Conservation (phyloP, 257 asterid genomes). For the Ehretia macrophylla region DNA sequence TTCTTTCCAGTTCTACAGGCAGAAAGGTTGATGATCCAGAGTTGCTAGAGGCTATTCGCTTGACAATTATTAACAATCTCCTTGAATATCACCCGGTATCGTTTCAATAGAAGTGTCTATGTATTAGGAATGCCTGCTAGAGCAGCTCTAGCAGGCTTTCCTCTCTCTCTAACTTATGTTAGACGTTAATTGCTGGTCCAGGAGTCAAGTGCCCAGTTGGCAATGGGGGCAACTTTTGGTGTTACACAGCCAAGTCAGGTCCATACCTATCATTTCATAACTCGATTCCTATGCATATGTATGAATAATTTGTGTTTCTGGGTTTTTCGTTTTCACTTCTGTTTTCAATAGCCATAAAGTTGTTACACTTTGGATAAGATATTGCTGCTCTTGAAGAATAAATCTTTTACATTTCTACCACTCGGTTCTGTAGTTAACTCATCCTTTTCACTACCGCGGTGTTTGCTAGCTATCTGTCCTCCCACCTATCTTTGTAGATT, state of each 20-base stretch:
- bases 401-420: too few relatives aligned
- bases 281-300: neutral
- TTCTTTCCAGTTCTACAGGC: slow-evolving; percentile 70
- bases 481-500: neutral
- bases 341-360: neutral
- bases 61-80: slow-evolving; percentile 92
- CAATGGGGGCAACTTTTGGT: slow-evolving; percentile 93
- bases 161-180: slow-evolving; percentile 13
- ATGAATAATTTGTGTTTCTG: neutral
- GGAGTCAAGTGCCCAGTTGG: slow-evolving; percentile 91
- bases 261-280: slow-evolving; percentile 6
- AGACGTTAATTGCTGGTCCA: slow-evolving; percentile 29
- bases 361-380: neutral
- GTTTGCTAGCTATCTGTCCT: neutral
- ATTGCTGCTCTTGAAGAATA: too few relatives aligned
- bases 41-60: slow-evolving; percentile 94
- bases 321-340: neutral
- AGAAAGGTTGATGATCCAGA: slow-evolving; percentile 91
- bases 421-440: neutral
- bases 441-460: neutral
- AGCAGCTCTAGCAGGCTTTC: slow-evolving; percentile 12
- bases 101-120: slow-evolving; percentile 6
- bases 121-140: slow-evolving; percentile 3
- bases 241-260: slow-evolving; percentile 56
- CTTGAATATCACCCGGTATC: slow-evolving; percentile 91